Base-by-base conservation (phyloP, 1,284 basidiomycete species). In the Hypsizygus ulmarius region DNA sequence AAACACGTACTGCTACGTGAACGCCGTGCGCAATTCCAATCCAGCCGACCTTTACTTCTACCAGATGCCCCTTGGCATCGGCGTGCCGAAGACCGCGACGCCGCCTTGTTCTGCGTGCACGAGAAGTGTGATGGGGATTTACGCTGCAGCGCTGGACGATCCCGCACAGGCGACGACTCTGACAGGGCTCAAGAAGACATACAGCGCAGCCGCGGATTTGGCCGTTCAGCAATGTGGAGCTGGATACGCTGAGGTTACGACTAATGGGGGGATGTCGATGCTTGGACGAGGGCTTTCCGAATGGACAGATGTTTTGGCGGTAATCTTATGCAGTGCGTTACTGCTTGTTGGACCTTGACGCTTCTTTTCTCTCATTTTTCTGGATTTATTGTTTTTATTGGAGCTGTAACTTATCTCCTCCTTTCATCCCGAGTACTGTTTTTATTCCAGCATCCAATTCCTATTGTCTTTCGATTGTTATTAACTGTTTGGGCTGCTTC, bases 21-120 rank as follows among this genome's bases (percentile, higher is more conserved):
- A 79, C 50, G 86, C 87, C 21, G 75, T 77, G 5, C 69, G 64
- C 33, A 70, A 69, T 51, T 27, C 70, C 3, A 77, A 78, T 51
- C 76, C 83, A 0, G 72, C 79, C 7, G 84, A 86, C 60, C 62
- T 81, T 11, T 88, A 81, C 67, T 78, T 81, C 60, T 90, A 87
- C 68, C 63, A 71, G 34, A 69, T 90, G 5, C 80, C 82, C 1
- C 72, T 82, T 7, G 84, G 82, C 8, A 65, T 69, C 12, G 48
- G 56, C 8, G 65, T 87, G 1, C 80, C 81, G 7, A 66, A 70
- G 46, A 62, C 63, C 15, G 71, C 76, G 11, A 62, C 56, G 14
- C 74, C 74, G 16, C 72, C 74, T 15, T 90, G 86, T 60, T 80
- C 76, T 2, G 48, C 69, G 3, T 89, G 87, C 64, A 78, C 77